A percentile compares a stretch with the other conserved stretches of the same genome.
Evolutionary conservation across 257 asterid species (phyloP).

Genomic region (Rhazya stricta): DNA sequence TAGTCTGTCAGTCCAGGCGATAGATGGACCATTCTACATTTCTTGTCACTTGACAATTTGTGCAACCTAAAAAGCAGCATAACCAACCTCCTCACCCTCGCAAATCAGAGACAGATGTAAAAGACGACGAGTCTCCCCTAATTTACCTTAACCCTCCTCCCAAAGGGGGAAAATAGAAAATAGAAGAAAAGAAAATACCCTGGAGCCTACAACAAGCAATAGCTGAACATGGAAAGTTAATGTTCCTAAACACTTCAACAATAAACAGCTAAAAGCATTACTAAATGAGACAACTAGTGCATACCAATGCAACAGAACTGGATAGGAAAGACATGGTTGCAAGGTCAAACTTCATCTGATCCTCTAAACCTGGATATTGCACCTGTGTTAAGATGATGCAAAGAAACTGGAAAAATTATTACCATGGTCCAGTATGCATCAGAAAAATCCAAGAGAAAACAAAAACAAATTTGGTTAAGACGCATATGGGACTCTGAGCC

Average conservation of each 20-base stretch:
- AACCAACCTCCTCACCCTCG: background rate
- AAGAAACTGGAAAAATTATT: conserved; percentile 12
- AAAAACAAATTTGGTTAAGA: background rate
- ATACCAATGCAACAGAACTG: conserved; percentile 65
- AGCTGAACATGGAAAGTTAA: background rate
- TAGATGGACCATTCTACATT: background rate
- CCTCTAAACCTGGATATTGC: conserved; percentile 88
- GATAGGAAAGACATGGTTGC: conserved; percentile 73
- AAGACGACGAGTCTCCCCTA: background rate
- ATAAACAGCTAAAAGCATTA: background rate
- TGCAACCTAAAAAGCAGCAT: background rate
- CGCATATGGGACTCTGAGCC: background rate
- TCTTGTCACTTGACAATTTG: background rate
- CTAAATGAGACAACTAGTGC: conserved; percentile 15
- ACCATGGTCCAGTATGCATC: conserved; percentile 7
- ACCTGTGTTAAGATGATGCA: conserved; percentile 42
- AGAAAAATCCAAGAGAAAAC: conserved; percentile 14
- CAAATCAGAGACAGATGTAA: background rate
- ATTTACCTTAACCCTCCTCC: background rate
- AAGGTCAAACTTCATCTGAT: conserved; percentile 82
- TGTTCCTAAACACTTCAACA: background rate
- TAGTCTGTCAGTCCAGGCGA: background rate
- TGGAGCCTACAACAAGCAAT: background rate
- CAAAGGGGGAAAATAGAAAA: background rate
- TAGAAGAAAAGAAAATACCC: background rate